Base-by-base conservation (phyloP, 345 rosid genomes). In the Jatropha curcas region DNA sequence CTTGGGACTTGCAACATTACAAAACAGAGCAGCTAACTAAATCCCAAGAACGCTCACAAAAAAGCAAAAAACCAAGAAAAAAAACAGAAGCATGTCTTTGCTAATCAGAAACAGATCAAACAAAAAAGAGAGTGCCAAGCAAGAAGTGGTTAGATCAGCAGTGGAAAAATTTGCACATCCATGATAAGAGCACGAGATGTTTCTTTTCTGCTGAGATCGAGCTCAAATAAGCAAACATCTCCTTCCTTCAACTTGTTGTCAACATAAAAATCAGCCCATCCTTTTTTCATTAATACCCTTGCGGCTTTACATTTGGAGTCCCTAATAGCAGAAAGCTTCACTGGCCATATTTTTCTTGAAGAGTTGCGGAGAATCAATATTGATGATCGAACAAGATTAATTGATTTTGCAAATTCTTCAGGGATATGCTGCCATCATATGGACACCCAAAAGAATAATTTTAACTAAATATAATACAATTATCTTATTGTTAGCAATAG, bases 141-240 rank as follows among this genome's bases (percentile, higher is more conserved):
- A 37, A n/a, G 68, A 34, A 39, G 6, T 22, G 30, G 30, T 24
- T 9, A 22, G 68, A 2, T 27, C 14, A 1, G 0, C 12, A 12
- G 17, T 20, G 67, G 34, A 25, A 65, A 65, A 45, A 65, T 24
- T 25, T 41, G 68, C 16, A 65, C 68, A 43, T 43, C 68, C 68
- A 65, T 25, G 11, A 45, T 7, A n/a, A 65, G 5, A 43, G n/a
- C 30, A 65, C 4, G 3, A 43, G 53, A 41, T 16, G 11, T 41
- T 25, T n/a, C n/a, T n/a, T 45, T 45, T 41, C 34, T 45, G 34
- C 11, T 41, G 35, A 25, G 31, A 65, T 65, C 68, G n/a, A 65
- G 35, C 68, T 65, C 68, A 65, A 65, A 65, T 24, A 65, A 34
- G 52, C 68, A 59, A 3, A 64, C 68, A 12, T 64, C 68, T 39